Base-by-base conservation (phyloP, 2,329 filamentous ascomycete genomes). In the Diaporthe batatas region DNA sequence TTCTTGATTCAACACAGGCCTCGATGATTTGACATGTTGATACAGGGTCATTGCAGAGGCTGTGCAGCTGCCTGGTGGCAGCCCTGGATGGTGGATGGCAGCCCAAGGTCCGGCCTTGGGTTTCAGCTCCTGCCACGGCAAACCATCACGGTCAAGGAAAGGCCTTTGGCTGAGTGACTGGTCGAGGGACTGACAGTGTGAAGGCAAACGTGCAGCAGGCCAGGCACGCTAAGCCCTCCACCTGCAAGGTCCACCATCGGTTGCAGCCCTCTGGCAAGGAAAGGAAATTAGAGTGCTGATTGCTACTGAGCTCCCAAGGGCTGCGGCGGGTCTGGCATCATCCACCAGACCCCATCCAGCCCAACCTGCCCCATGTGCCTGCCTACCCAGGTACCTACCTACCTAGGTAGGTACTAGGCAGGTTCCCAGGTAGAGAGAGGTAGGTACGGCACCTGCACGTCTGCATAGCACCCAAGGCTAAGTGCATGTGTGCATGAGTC, bases 241-340 rank as follows among this genome's bases (percentile, higher is more conserved):
- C 59, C 58, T 47, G 25, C 29, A 44, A 64, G 42, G 59, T 36
- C 59, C 59, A 51, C 29, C 44, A 5, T 47, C 21, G 42, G 59
- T 49, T 65, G 59, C 59, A 65, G 59, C 25, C 42, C 29, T 6
- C 42, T 65, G 62, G 62, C 25, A 47, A 21, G 32, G 42, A 65
- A 47, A 21, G 32, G 42, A 65, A 65, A 65, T 65, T 65, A 65
- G 59, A 65, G 59, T 65, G 59, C 62, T 51, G 62, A 65, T 65
- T 64, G 42, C 57, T 44, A 14, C 36, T 42, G 42, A 64, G 29
- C 29, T 39, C 14, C 53, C 29, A 55, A 55, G 29, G 53, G 53
- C 59, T 64, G 44, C 44, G 18, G 44, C 44, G 11, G 62, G 42
- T 42, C 42, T 51, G 21, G 12, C 25, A 32, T 32, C 59, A 42